Base-by-base conservation (phyloP, 805 yeast genomes). In the Metschnikowia borealis region DNA sequence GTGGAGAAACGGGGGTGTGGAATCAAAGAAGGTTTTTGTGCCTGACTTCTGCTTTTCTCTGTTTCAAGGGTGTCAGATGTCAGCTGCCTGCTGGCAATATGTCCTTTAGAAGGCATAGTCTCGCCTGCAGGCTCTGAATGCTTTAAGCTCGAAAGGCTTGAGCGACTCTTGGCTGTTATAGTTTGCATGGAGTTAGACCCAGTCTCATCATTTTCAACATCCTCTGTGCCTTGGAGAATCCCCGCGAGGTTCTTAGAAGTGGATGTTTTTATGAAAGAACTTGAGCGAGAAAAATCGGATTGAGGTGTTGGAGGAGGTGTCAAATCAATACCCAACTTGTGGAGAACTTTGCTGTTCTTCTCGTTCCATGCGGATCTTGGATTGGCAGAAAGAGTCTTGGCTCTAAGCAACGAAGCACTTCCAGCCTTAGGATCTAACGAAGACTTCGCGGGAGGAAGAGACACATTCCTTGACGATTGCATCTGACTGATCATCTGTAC, bases 1-100 rank as follows among this genome's bases (percentile, higher is more conserved):
- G 69, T 62, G 0, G 78, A 74, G 49, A 74, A 74, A 34, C 73
- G 58, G 10, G 77, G 77, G 46, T 74, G 73, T 6, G 78, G 78
- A 35, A 71, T 68, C 47, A 69, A 59, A 7, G 43, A 44, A 20
- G 41, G 50, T 7, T 37, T 54, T 46, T 32, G 48, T 5, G 23
- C 37, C 29, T 5, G 45, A 10, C 6, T 26, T 17, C n/a, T 45
- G 36, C 32, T 6, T 6, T 23, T 13, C 3, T 32, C 37, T 5
- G 18, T 13, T 20, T 13, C 32, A n/a, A 21, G 7, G 20, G 23
- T 43, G 6, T 41, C n/a, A 6, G 31, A 14, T 5, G 15, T 31
- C 36, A 18, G 36, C 29, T 31, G 13, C 26, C 26, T 41, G 23
- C 7, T 21, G 13, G 41, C 18, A 21, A 11, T 29, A 14, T 32